Evolutionary conservation across 2,329 filamentous ascomycete species (phyloP).

Genomic region (Arthrocladium fulminans): DNA sequence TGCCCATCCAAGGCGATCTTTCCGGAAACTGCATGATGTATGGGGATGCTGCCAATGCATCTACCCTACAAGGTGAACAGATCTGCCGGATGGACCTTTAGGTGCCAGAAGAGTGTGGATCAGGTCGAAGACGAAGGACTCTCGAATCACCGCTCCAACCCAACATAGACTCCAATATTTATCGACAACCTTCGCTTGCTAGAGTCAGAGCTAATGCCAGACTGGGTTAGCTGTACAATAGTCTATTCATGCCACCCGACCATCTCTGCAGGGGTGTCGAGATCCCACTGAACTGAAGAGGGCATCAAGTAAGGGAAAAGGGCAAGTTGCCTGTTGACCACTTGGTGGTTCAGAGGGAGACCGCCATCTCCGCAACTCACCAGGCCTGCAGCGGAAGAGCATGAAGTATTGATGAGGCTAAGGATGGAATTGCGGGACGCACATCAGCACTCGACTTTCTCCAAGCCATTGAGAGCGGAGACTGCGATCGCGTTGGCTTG

Average conservation of each 20-base stretch:
- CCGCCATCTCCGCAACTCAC: no score
- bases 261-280: background rate
- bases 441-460: no score
- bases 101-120: background rate
- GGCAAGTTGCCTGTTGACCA: background rate
- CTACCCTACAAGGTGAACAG: background rate
- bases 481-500: background rate
- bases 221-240: background rate
- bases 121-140: background rate
- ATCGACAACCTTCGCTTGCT: background rate
- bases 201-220: background rate
- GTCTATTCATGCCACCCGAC: background rate
- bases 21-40: background rate
- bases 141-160: background rate
- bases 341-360: background rate
- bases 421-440: background rate
- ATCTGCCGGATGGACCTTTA: slow-evolving; percentile 1
- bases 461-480: no score
- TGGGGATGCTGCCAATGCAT: background rate
- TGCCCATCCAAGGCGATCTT: background rate
- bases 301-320: slow-evolving; percentile 4
- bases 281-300: background rate
- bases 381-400: background rate
- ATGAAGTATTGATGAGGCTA: background rate
- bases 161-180: background rate